These are phyloP conservation scores for Trifolium fragiferum DNA, from an alignment of 306 rosid genomes.

Conservation along the genomic window DNA sequence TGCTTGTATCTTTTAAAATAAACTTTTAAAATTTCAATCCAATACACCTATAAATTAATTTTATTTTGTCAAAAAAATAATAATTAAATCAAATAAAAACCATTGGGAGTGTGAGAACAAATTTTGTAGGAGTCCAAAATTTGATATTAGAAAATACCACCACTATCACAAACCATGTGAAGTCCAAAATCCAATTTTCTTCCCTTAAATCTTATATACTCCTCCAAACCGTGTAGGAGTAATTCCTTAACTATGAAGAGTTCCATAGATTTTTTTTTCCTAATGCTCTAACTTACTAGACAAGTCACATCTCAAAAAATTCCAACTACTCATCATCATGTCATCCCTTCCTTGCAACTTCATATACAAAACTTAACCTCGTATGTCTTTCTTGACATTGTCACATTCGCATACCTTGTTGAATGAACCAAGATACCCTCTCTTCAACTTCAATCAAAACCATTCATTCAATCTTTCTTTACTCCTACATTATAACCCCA, in stretches of 20 bases:
- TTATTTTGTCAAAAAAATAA: too few relatives aligned
- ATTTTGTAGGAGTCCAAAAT: too few relatives aligned
- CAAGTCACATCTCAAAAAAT: constrained; percentile 21
- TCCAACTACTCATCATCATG: constrained; percentile 27
- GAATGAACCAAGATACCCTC: not conserved
- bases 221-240: too few relatives aligned
- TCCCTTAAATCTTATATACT: not conserved
- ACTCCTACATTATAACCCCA: constrained; percentile 7
- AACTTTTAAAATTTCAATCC: too few relatives aligned
- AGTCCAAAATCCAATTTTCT: not conserved
- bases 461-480: constrained; percentile 18
- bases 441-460: constrained; percentile 13
- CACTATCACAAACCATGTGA: not conserved
- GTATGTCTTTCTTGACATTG: constrained; percentile 37
- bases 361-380: not conserved
- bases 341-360: constrained; percentile 48
- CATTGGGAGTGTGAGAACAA: too few relatives aligned
- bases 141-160: too few relatives aligned
- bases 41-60: too few relatives aligned
- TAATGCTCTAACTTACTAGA: not conserved
- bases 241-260: constrained; percentile 33
- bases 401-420: constrained; percentile 31
- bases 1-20: too few relatives aligned
- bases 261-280: constrained; percentile 1
- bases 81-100: too few relatives aligned